Percentiles rank a stretch among this genome's conserved stretches.
Evolutionary conservation across 352 stramenopile genomes (phyloP).

Genomic region (Pythium graminicola): DNA sequence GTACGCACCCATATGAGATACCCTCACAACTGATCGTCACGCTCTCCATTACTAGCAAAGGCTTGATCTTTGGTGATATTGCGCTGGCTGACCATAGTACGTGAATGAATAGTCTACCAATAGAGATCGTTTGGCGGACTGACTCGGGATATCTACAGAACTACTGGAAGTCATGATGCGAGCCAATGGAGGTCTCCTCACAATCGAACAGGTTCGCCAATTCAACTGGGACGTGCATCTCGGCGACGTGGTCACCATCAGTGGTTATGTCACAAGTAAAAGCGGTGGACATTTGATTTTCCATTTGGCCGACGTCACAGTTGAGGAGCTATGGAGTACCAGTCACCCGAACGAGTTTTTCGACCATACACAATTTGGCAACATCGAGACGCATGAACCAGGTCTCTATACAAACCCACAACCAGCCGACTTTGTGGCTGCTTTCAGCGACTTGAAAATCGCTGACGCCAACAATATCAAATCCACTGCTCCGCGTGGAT

Average conservation of each 20-base stretch:
- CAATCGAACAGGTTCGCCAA: slow-evolving; percentile 49
- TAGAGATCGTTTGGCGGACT: background rate
- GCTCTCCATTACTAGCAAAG: slow-evolving; percentile 41
- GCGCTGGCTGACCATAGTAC: slow-evolving; percentile 54
- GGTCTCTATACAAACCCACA: slow-evolving; percentile 20
- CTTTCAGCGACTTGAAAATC: background rate
- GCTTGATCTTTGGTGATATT: slow-evolving; percentile 77
- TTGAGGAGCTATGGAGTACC: slow-evolving; percentile 58
- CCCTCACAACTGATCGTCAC: no score
- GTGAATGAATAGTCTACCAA: background rate
- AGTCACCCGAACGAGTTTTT: slow-evolving; percentile 45
- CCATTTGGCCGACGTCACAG: slow-evolving; percentile 32
- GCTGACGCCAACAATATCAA: background rate
- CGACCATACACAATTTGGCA: slow-evolving; percentile 37
- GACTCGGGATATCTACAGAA: slow-evolving; percentile 22
- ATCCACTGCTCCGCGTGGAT: slow-evolving; percentile 19
- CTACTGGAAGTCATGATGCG: slow-evolving; percentile 81
- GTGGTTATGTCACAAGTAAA: slow-evolving; percentile 43
- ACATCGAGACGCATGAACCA: slow-evolving; percentile 18
- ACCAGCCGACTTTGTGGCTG: slow-evolving; percentile 8
- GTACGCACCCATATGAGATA: no score
- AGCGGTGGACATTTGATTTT: slow-evolving; percentile 44
- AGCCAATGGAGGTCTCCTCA: slow-evolving; percentile 46
- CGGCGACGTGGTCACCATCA: slow-evolving; percentile 47
- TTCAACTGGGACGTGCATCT: slow-evolving; percentile 81